Evolutionary conservation across 106 monocot genomes (phyloP), one percentile per base, ranked within the genome.

Genomic region (Xerophyta viscosa): DNA sequence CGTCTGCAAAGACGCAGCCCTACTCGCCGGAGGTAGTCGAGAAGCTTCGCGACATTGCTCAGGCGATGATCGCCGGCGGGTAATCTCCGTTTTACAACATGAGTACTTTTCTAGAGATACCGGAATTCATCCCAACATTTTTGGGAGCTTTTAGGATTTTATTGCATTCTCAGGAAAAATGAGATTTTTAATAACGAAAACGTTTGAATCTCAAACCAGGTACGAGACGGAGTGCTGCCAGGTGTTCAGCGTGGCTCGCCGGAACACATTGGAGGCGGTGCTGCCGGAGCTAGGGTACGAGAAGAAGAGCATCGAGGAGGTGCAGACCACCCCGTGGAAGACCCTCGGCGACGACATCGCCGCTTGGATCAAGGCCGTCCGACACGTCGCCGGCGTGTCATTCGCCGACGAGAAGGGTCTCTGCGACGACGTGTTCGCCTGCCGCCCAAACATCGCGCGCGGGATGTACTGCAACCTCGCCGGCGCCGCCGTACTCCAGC

Each of bases 251-350:
- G 31, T 60, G 6, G 27, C 70, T 1, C 66, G 83, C 6, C 62
- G 78, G 20, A 67, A 61, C 26, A 62, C 66, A 17, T 41, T 84
- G 15, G 43, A 45, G n/a, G 10, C 70, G 4, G 20, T 19, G 11
- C 13, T 84, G 0, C 26, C 62, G 2, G 52, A 57, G 18, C 27
- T 55, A 4, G 83, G 83, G 4, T 74, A 70, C 37, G 68, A 74
- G 48, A 74, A 63, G 45, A 60, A 64, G 20, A 56, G 66, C 66
- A 71, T 68, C 14, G 83, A 84, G 24, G 83, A 84, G 33, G 42
- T 84, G 27, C 73, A 77, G 29, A 65, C 44, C 22, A 84, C 74
- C 78, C 9, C 48, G 3, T 84, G 83, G 83, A 78, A 84, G 6
- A 4, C 50, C 13, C 39, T 84, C 19, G 83, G 78, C 27, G 46